Conservation (phyloP, 306 rosid species). For the Glycine tomentella region DNA sequence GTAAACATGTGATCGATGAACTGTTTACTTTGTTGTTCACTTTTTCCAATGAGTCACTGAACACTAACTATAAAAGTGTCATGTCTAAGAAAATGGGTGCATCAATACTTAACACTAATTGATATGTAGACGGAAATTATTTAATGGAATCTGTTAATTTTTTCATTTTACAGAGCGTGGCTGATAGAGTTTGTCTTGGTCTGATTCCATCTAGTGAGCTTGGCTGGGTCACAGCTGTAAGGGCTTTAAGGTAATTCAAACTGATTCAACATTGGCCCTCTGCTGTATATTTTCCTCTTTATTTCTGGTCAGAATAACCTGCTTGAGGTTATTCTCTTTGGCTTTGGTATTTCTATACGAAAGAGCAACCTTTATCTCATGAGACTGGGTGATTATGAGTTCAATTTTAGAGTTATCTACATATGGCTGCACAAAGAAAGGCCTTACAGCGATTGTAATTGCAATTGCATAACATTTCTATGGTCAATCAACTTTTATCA, state of each 20-base stretch:
- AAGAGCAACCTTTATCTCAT: too few species aligned
- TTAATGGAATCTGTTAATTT: slow-evolving; percentile 30
- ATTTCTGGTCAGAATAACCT: too few species aligned
- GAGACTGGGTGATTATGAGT: too few species aligned
- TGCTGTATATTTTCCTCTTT: too few species aligned
- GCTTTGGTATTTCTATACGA: too few species aligned
- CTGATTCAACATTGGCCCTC: too few species aligned
- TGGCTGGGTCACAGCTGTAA: slow-evolving; percentile 88
- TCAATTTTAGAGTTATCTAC: too few species aligned
- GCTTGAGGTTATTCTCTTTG: too few species aligned
- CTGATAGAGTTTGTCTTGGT: slow-evolving; percentile 95
- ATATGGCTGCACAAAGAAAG: too few species aligned
- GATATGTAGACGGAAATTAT: slow-evolving; percentile 11
- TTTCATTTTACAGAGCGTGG: slow-evolving; percentile 68
- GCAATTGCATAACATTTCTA: background rate
- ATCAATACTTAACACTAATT: slow-evolving; percentile 10
- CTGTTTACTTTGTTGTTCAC: slow-evolving; percentile 11
- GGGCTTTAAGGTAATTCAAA: slow-evolving; percentile 85
- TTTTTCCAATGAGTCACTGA: slow-evolving; percentile 17
- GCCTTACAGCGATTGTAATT: too few species aligned
- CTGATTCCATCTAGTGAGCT: slow-evolving; percentile 89
- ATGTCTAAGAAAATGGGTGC: background rate
- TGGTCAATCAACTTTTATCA: background rate
- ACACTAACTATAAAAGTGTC: slow-evolving; percentile 13
- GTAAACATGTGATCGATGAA: slow-evolving; percentile 6